phyloP scores from a whole-genome alignment of 805 yeast species.

The Metschnikowia anglica region DNA sequence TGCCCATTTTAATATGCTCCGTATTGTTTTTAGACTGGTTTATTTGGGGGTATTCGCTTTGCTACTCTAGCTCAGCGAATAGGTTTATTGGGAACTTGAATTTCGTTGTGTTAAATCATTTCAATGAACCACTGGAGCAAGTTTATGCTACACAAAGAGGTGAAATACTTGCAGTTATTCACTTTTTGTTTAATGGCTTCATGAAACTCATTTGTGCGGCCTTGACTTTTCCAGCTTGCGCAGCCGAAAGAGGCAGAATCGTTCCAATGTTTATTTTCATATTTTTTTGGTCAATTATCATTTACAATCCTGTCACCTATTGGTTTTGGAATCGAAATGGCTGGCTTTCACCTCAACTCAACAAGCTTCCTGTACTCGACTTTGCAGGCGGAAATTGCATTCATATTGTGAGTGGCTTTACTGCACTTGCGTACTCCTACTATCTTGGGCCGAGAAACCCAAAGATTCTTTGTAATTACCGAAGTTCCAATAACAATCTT shows the following conservation, averaged over 20 bases:
- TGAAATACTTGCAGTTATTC: constrained; percentile 34
- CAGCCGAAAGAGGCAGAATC: constrained; percentile 44
- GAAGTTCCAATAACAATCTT: constrained; percentile 35
- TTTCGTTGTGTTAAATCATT: constrained; percentile 27
- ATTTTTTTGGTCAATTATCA: constrained; percentile 39
- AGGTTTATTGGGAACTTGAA: constrained; percentile 35
- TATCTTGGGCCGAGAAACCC: constrained; percentile 44
- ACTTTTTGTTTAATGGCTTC: constrained; percentile 40
- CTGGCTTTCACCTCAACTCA: constrained; percentile 39
- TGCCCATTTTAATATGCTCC: constrained; percentile 34
- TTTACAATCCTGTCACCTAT: constrained; percentile 44
- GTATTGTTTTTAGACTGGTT: constrained; percentile 42
- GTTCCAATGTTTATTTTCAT: constrained; percentile 42
- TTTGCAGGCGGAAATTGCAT: constrained; percentile 48
- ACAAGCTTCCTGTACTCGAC: constrained; percentile 38
- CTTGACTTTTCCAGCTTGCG: constrained; percentile 44
- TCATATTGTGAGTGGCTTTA: constrained; percentile 47
- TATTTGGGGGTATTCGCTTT: constrained; percentile 45
- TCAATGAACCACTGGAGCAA: constrained; percentile 8
- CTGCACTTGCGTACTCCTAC: constrained; percentile 44
- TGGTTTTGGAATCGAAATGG: constrained; percentile 48
- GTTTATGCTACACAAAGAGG: constrained; percentile 40
- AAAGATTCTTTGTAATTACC: constrained; percentile 35
- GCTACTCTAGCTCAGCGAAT: constrained; percentile 37
- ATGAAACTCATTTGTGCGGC: constrained; percentile 41